Conservation (phyloP, 2,329 filamentous ascomycete species). For the Lanzia echinophila region DNA sequence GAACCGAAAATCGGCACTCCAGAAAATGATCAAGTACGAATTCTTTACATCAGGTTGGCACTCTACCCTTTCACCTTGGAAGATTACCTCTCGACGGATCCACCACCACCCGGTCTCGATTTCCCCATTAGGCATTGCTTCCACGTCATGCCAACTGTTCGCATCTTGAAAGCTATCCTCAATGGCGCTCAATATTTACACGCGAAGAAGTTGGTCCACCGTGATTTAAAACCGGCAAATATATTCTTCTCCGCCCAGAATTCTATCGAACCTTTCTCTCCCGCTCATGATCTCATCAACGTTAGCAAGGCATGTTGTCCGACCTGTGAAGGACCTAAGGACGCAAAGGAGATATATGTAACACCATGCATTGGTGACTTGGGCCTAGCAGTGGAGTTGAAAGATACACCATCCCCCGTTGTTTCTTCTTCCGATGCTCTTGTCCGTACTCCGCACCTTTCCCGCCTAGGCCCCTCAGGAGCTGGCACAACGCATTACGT, state of each 20-base stretch:
- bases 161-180: conserved; percentile 51
- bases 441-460: conserved; percentile 3
- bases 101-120: conserved; percentile 10
- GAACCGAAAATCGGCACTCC: not conserved
- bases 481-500: conserved; percentile 58
- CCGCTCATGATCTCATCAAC: conserved; percentile 39
- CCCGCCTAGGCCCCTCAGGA: conserved; percentile 25
- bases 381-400: conserved; percentile 49
- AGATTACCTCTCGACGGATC: conserved; percentile 45
- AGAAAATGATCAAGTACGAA: conserved; percentile 1
- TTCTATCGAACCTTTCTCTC: conserved; percentile 22
- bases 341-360: conserved; percentile 35
- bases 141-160: conserved; percentile 49
- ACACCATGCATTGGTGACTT: conserved; percentile 62
- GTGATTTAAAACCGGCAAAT: conserved; percentile 63
- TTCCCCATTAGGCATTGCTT: conserved; percentile 48
- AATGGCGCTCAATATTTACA: conserved; percentile 61
- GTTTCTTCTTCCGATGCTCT: not conserved
- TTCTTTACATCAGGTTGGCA: conserved; percentile 45
- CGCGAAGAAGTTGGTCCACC: conserved; percentile 52
- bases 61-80: conserved; percentile 56
- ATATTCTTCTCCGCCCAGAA: conserved; percentile 52
- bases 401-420: conserved; percentile 16
- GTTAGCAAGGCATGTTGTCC: conserved; percentile 27
- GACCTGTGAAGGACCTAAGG: conserved; percentile 34